Percentiles rank a stretch among this genome's conserved stretches.
Evolutionary conservation across 345 rosid genomes (phyloP).

Genomic region (Eucalyptus coolabah): DNA sequence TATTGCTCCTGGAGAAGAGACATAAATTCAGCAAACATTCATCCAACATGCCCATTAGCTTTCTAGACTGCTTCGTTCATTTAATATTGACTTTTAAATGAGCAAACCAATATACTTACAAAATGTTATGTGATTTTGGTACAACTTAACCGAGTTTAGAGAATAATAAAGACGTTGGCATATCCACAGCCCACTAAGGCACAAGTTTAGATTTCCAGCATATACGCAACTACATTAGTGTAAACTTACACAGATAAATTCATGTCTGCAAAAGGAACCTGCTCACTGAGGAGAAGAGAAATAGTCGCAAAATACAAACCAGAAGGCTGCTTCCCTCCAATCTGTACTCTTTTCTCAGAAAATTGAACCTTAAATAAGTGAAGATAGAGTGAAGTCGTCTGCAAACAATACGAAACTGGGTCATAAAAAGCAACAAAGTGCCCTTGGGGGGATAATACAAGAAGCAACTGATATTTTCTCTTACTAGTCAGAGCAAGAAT

Average conservation of each 20-base stretch:
- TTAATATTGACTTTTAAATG: neutral
- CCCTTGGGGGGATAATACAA: neutral
- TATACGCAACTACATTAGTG: neutral
- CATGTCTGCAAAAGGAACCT: slow-evolving; percentile 67
- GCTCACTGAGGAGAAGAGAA: slow-evolving; percentile 69
- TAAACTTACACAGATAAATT: slow-evolving; percentile 66
- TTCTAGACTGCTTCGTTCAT: neutral
- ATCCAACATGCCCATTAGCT: neutral
- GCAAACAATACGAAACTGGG: slow-evolving; percentile 2
- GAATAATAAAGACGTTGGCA: neutral
- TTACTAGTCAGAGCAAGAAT: neutral
- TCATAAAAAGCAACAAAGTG: neutral
- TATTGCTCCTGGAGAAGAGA: slow-evolving; percentile 62
- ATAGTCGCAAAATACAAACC: slow-evolving; percentile 51
- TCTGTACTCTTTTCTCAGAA: slow-evolving; percentile 50
- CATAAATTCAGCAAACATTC: neutral
- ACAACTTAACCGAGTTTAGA: neutral
- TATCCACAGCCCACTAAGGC: neutral
- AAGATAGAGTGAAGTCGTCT: slow-evolving; percentile 86
- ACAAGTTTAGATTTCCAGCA: neutral
- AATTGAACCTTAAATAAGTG: slow-evolving; percentile 80
- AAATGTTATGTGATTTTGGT: neutral
- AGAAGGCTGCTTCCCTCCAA: slow-evolving; percentile 74
- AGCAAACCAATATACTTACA: neutral
- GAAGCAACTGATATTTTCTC: neutral